Evolutionary conservation across 176 grass and related monocot genomes (phyloP).

Genomic region (Puya raimondii): DNA sequence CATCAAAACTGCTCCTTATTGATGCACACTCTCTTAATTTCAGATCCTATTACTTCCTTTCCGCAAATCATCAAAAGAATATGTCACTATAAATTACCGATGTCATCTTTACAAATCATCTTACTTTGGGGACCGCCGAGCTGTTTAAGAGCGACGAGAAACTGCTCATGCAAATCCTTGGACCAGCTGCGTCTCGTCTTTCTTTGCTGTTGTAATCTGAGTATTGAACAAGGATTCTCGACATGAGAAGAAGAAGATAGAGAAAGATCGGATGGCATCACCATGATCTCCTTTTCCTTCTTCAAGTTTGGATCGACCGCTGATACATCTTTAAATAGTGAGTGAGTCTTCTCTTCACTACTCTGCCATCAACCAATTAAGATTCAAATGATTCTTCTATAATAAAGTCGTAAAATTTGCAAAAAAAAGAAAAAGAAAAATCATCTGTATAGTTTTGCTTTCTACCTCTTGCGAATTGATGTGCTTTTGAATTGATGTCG

Average conservation of each 20-base stretch:
- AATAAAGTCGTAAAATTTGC: too few species aligned
- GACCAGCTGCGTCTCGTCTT: conserved; percentile 88
- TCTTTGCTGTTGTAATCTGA: conserved; percentile 22
- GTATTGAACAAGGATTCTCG: conserved; percentile 10
- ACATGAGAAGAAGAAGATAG: conserved; percentile 22
- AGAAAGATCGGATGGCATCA: conserved; percentile 32
- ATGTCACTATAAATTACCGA: not conserved
- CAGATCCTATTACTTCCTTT: too few species aligned
- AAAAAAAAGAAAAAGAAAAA: too few species aligned
- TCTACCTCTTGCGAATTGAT: too few species aligned
- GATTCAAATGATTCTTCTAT: not conserved
- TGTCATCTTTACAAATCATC: not conserved
- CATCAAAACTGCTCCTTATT: not conserved
- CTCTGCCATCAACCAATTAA: not conserved
- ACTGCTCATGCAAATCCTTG: conserved; percentile 68
- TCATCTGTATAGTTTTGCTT: too few species aligned
- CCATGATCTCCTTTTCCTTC: conserved; percentile 8
- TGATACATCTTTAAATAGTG: conserved; percentile 6
- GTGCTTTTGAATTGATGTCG: too few species aligned
- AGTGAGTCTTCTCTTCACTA: too few species aligned
- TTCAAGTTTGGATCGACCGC: not conserved
- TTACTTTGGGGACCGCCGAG: conserved; percentile 69
- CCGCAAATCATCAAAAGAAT: too few species aligned
- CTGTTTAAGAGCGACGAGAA: conserved; percentile 63
- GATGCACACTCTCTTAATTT: not conserved